phyloP scores from a whole-genome alignment of 2,329 filamentous ascomycete species.

The Bipolaris cookei region DNA sequence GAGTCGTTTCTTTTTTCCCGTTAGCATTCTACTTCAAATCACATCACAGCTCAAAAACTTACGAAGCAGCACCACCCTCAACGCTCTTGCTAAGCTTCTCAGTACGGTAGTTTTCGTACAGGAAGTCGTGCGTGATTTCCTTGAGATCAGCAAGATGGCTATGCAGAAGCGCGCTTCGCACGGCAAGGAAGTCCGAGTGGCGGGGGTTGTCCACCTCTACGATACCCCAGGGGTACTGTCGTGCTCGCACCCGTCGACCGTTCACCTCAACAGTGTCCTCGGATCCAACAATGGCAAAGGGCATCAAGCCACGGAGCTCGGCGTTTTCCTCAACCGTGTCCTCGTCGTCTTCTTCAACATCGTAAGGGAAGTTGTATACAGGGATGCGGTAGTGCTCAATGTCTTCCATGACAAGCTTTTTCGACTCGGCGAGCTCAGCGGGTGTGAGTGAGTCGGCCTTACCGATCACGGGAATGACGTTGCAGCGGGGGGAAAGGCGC shows the following conservation, averaged over 20 bases:
- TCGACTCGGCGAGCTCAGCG: conserved; percentile 94
- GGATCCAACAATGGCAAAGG: conserved; percentile 97
- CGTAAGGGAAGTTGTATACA: conserved; percentile 99
- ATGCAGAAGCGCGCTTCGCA: conserved; percentile 94
- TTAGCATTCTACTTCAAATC: conserved; percentile 25
- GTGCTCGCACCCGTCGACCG: conserved; percentile 87
- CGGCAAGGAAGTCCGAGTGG: conserved; percentile 97
- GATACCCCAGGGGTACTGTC: conserved; percentile 98
- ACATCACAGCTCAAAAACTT: conserved; percentile 56
- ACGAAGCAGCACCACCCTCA: conserved; percentile 86
- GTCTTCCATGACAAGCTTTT: conserved; percentile 99
- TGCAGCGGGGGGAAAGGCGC: conserved; percentile 95
- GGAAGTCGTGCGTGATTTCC: conserved; percentile 99
- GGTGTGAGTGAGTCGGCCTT: conserved; percentile 98
- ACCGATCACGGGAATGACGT: conserved; percentile 98
- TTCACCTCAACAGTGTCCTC: conserved; percentile 95
- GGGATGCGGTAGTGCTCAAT: conserved; percentile 99
- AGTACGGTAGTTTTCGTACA: conserved; percentile 99
- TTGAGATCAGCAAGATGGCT: conserved; percentile 98
- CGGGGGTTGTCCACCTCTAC: conserved; percentile 99
- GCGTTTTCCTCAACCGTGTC: conserved; percentile 99
- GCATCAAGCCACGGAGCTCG: conserved; percentile 95
- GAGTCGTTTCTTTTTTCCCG: conserved; percentile 62
- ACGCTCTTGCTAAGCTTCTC: conserved; percentile 99
- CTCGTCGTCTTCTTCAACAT: conserved; percentile 99